These are phyloP conservation scores for Physaria fendleri DNA, from an alignment of 345 rosid species.

Conservation along the genomic window DNA sequence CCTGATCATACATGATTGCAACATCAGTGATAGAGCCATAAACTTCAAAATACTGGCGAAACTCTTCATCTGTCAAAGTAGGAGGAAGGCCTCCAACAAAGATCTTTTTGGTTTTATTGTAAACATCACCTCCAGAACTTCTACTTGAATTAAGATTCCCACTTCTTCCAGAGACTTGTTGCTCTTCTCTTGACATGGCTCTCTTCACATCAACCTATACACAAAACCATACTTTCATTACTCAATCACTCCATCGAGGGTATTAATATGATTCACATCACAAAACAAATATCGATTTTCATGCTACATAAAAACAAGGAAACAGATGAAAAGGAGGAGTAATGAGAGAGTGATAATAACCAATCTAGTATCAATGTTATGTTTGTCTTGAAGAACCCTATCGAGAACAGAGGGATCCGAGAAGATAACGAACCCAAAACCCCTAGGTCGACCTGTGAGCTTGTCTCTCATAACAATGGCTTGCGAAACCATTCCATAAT, in stretches of 20 bases:
- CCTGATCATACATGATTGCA: constrained; percentile 88
- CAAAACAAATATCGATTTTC: neutral
- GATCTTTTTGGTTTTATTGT: constrained; percentile 71
- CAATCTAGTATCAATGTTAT: constrained; percentile 63
- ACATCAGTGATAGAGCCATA: constrained; percentile 85
- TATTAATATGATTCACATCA: neutral
- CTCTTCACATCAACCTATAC: constrained; percentile 85
- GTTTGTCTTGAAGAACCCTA: constrained; percentile 54
- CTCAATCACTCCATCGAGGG: neutral
- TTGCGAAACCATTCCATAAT: constrained; percentile 61
- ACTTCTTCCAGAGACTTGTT: constrained; percentile 60
- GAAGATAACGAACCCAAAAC: constrained; percentile 77
- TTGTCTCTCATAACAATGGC: constrained; percentile 67
- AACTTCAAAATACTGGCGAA: constrained; percentile 77
- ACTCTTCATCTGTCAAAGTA: constrained; percentile 70
- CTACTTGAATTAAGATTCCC: constrained; percentile 49
- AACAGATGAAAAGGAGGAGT: neutral
- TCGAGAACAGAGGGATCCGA: constrained; percentile 62
- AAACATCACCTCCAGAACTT: constrained; percentile 52
- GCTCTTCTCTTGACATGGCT: constrained; percentile 91
- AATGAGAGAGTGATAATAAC: constrained; percentile 26
- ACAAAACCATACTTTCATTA: neutral
- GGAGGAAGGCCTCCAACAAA: constrained; percentile 98
- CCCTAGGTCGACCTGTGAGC: constrained; percentile 62
- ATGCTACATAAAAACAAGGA: neutral